Evolutionary conservation across 768 basidiomycete genomes (phyloP), one percentile per base, ranked within the genome.

Genomic region (Rhodosporidiobolus sp.): DNA sequence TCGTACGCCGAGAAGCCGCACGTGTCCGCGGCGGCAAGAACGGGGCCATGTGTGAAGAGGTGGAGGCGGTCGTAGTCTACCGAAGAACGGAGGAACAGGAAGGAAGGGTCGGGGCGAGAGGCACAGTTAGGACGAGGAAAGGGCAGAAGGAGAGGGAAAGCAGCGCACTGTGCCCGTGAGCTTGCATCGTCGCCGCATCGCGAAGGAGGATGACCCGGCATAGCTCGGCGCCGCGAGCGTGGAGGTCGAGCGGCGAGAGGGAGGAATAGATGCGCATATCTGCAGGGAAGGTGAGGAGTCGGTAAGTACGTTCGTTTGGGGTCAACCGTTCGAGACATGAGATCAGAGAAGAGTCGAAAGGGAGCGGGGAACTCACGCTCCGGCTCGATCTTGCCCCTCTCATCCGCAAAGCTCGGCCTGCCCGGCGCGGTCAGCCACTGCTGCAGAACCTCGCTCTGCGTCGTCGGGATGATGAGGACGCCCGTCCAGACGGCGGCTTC

Each of bases 201-300:
- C 67, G 46, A 0, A 67, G 26, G 28, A 73, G 46, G 28, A 73
- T 30, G 4, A 54, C 43, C 8, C 72, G 72, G 58, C 67, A 73
- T 8, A 73, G 63, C 53, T 73, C 72, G 19, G 72, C 67, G 22
- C 72, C 72, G n/a, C 72, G 50, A 4, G 67, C 63, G 48, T 73
- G 72, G 14, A 73, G 30, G 54, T 69, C 72, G 45, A 73, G 58
- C 49, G 72, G 72, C 50, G 63, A 61, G 2, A 73, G 43, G 35
- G 67, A 69, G 32, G 67, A 69, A 38, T 73, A 73, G 53, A 69
- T 62, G 45, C 72, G 63, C 72, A 73, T 73, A 53, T 73, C 71
- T 72, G 48, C 22, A 12, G 16, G 46, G 0, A 22, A 43, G 38
- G 38, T 43, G 14, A 43, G 38, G 7, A 7, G 38, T 7, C 38